These are phyloP conservation scores for Pelargonium fulgidum DNA, from an alignment of 441 rosid genomes.

Conservation along the genomic window DNA sequence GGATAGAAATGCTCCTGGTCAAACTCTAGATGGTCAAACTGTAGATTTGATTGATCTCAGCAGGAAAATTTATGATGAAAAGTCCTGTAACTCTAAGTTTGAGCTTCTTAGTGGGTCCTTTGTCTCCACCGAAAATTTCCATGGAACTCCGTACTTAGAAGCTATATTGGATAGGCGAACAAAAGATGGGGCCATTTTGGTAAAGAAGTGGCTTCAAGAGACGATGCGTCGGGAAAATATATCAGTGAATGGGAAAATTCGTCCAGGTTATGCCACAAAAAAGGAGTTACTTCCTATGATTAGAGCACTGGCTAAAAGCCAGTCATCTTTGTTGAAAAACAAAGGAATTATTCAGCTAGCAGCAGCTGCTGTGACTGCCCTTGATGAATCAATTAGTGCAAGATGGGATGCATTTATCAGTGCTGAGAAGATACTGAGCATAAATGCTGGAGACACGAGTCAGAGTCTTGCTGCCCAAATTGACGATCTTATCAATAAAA, in stretches of 20 bases:
- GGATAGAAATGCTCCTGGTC: constrained; percentile 27
- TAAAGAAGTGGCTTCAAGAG: constrained; percentile 94
- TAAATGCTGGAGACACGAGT: constrained; percentile 81
- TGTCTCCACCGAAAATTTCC: constrained; percentile 56
- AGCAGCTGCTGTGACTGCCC: constrained; percentile 52
- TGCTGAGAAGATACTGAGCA: constrained; percentile 77
- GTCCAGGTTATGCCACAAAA: constrained; percentile 59
- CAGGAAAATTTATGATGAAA: constrained; percentile 28
- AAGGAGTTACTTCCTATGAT: constrained; percentile 63
- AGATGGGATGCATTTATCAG: constrained; percentile 84
- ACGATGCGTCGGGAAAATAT: constrained; percentile 59
- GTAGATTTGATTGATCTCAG: constrained; percentile 31
- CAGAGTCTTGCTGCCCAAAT: constrained; percentile 91
- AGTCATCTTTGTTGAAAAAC: constrained; percentile 53
- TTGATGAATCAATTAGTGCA: constrained; percentile 56
- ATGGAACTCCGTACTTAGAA: constrained; percentile 78
- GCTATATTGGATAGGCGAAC: constrained; percentile 77
- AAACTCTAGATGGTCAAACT: constrained; percentile 14
- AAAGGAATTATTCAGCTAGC: constrained; percentile 84
- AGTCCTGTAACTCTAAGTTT: constrained; percentile 27
- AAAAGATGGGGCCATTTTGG: constrained; percentile 73
- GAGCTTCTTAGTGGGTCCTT: constrained; percentile 64
- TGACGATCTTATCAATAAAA: constrained; percentile 75
- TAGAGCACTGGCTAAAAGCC: constrained; percentile 54
- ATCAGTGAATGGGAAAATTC: constrained; percentile 47